Evolutionary conservation across 371 early-diverging fungal species (phyloP).

Genomic region (Choanephora cucurbitarum): DNA sequence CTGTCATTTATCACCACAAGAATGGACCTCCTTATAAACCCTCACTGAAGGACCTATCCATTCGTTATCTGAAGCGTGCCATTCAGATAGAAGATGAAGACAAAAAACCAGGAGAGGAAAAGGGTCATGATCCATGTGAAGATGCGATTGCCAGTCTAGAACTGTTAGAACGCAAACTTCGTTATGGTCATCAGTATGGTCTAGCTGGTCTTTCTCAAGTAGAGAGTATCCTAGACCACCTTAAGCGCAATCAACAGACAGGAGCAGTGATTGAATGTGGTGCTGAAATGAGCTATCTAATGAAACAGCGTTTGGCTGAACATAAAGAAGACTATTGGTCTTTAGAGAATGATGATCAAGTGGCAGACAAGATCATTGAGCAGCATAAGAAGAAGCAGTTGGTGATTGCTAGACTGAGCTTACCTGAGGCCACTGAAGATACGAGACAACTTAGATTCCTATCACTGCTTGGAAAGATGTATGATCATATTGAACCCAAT

Average conservation of each 20-base stretch:
- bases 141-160: conserved; percentile 74
- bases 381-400: conserved; percentile 18
- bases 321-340: conserved; percentile 18
- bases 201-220: conserved; percentile 18
- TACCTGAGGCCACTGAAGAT: conserved; percentile 19
- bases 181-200: conserved; percentile 37
- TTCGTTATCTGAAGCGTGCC: conserved; percentile 53
- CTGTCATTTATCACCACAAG: conserved; percentile 61
- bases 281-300: conserved; percentile 12
- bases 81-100: conserved; percentile 51
- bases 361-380: conserved; percentile 21
- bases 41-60: conserved; percentile 56
- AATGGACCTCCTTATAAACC: conserved; percentile 59
- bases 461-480: conserved; percentile 15
- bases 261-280: conserved; percentile 23
- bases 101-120: conserved; percentile 15
- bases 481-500: conserved; percentile 24
- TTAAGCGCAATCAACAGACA: conserved; percentile 11
- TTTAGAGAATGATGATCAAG: conserved; percentile 17
- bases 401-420: conserved; percentile 20
- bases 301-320: conserved; percentile 13
- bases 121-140: conserved; percentile 72
- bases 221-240: conserved; percentile 27
- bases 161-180: conserved; percentile 54
- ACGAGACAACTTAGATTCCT: conserved; percentile 8